Base-by-base conservation (phyloP, 75 land plant species). In the Cunninghamia lanceolata region DNA sequence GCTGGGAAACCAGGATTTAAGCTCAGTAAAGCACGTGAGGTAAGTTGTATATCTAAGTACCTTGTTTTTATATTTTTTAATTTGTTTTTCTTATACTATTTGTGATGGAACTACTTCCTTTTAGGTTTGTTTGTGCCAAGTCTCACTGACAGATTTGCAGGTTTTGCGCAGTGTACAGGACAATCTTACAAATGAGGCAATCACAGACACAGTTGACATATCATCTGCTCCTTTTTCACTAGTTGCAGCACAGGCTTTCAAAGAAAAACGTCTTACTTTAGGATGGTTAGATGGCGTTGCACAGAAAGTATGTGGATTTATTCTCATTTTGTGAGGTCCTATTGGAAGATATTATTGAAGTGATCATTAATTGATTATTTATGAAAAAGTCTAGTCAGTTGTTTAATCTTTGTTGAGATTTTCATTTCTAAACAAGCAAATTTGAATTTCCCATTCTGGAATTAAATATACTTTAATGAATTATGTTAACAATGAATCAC, bases 261-360 rank as follows among this genome's bases (percentile, higher is more conserved):
- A 85, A 76, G 89, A 89, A 40, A 90, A 92, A 54, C 86, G 97
- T 25, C 54, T 94, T 82, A 89, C 92, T 39, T 88, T 96, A 82
- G 82, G 94, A 14, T 96, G 97, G 97, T 91, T 96, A 78, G 97
- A 96, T 89, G 97, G 97, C 15, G 94, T 91, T 70, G 86, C 70
- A 17, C 96, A 96, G 85, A 89, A 92, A 86, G 96, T 94, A 34
- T 73, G 42, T 83, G 28, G 83, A 4, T 82, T 68, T 45, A 80
- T 80, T 45, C 4, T 7, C 82, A 28, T 38, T 13, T 80, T 30
- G 38, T 34, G 34, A 73, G 30, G 74, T 70, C 74, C 34, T 70
- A 30, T 3, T 79, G 32, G n/a, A 42, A 43, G 32, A 45, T 80
- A 11, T 43, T 45, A 28, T 80, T 43, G 82, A 10, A 45, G 45